Evolutionary conservation across 2,329 filamentous ascomycete species (phyloP).

Genomic region (Dothidotthia symphoricarpi): DNA sequence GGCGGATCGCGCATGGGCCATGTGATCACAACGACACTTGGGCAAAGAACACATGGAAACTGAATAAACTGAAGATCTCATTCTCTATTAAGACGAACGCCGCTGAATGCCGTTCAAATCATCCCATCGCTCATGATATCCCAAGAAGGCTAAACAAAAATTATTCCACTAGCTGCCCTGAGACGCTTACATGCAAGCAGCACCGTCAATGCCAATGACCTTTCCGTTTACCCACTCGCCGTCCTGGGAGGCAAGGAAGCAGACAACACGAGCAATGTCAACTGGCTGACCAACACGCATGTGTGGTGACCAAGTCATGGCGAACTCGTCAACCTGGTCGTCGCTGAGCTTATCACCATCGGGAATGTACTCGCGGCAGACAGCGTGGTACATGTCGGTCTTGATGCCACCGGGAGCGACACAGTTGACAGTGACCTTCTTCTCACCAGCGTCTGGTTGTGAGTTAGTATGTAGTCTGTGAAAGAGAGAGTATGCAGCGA

Average conservation of each 20-base stretch:
- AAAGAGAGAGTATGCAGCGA: not conserved
- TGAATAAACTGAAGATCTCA: not conserved
- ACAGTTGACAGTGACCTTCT: conserved; percentile 60
- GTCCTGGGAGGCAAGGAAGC: conserved; percentile 59
- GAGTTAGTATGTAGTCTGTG: conserved; percentile 13
- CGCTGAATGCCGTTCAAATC: conserved; percentile 14
- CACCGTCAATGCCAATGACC: conserved; percentile 51
- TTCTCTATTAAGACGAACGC: conserved; percentile 16
- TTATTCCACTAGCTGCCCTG: not conserved
- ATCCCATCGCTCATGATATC: conserved; percentile 8
- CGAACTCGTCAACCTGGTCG: conserved; percentile 62
- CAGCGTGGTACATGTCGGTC: conserved; percentile 61
- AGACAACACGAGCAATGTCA: conserved; percentile 66
- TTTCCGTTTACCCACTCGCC: conserved; percentile 58
- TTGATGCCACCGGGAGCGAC: conserved; percentile 58
- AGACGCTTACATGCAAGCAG: conserved; percentile 43
- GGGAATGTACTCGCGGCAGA: conserved; percentile 64
- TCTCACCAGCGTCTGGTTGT: conserved; percentile 49
- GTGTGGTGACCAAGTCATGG: conserved; percentile 63
- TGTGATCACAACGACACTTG: too few relatives aligned
- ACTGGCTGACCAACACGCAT: conserved; percentile 66
- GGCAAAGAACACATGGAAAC: too few relatives aligned
- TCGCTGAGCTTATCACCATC: conserved; percentile 55
- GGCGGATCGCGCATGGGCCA: too few relatives aligned
- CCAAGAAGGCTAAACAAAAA: conserved; percentile 12